Percentiles rank a stretch among this genome's conserved stretches.
Conservation (phyloP, 805 yeast species). For the Candida dajiaensis region DNA sequence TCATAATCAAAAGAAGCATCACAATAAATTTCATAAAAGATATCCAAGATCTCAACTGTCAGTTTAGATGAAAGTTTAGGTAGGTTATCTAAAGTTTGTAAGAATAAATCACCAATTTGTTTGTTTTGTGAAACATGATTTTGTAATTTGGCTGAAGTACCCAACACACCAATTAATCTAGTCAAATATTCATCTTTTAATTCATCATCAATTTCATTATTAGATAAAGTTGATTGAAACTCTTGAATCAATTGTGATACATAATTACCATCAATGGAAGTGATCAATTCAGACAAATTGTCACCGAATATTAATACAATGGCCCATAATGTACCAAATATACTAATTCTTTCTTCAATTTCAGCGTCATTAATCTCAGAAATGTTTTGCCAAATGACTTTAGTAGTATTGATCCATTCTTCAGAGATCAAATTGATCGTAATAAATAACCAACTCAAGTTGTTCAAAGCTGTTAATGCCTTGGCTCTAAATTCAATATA, state of each 20-base stretch:
- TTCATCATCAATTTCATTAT: slow-evolving; percentile 17
- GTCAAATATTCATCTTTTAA: slow-evolving; percentile 34
- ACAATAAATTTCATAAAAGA: slow-evolving; percentile 72
- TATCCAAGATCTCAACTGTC: slow-evolving; percentile 55
- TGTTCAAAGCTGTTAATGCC: slow-evolving; percentile 63
- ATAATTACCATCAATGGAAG: slow-evolving; percentile 23
- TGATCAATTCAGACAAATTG: background rate
- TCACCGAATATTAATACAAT: slow-evolving; percentile 26
- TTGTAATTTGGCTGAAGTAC: slow-evolving; percentile 41
- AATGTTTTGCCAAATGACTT: slow-evolving; percentile 7
- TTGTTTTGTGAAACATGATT: slow-evolving; percentile 39
- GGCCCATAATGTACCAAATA: slow-evolving; percentile 42
- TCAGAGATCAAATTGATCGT: slow-evolving; percentile 9
- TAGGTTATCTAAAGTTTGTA: slow-evolving; percentile 24
- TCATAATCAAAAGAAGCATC: slow-evolving; percentile 69
- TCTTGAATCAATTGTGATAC: slow-evolving; percentile 18
- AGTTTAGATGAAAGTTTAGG: slow-evolving; percentile 32
- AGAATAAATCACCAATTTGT: slow-evolving; percentile 39
- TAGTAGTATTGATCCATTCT: slow-evolving; percentile 6
- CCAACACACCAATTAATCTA: slow-evolving; percentile 47
- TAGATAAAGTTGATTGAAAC: slow-evolving; percentile 11
- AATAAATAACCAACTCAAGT: slow-evolving; percentile 52
- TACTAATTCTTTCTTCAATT: slow-evolving; percentile 27
- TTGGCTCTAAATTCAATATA: slow-evolving; percentile 47
- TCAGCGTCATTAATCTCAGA: slow-evolving; percentile 20